phyloP scores from a whole-genome alignment of 495 filamentous ascomycete genomes.

The Tuber magnatum region DNA sequence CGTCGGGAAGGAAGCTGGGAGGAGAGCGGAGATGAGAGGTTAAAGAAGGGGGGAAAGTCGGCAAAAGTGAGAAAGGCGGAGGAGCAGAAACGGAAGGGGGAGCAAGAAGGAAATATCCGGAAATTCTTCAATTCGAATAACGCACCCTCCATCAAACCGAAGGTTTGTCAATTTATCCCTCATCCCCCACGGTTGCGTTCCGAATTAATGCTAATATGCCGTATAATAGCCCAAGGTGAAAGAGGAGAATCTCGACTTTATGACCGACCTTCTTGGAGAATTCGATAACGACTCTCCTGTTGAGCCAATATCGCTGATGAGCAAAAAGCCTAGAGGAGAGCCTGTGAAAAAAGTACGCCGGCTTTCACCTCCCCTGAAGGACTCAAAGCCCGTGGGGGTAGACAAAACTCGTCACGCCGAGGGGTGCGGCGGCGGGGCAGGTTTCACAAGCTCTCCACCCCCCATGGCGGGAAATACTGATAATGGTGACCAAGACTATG shows the following conservation, averaged over 20 bases:
- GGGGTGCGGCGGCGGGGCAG: constrained; percentile 6
- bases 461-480: constrained; percentile 46
- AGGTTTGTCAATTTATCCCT: constrained; percentile 48
- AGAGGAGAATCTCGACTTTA: constrained; percentile 77
- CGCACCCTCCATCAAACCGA: constrained; percentile 62
- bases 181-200: not conserved
- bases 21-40: constrained; percentile 28
- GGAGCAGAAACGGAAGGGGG: constrained; percentile 74
- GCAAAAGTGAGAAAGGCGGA: constrained; percentile 86
- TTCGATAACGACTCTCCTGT: constrained; percentile 65
- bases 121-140: constrained; percentile 80
- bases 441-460: constrained; percentile 46
- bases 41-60: constrained; percentile 38
- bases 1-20: constrained; percentile 28
- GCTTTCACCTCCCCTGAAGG: constrained; percentile 45
- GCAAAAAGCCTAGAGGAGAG: constrained; percentile 46
- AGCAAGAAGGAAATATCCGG: constrained; percentile 81
- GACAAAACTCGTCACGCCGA: constrained; percentile 40
- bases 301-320: constrained; percentile 1
- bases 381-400: constrained; percentile 44
- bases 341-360: constrained; percentile 29
- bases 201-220: not conserved
- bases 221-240: constrained; percentile 50
- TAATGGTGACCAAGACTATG: constrained; percentile 52
- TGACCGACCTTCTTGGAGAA: constrained; percentile 76